Conservation (phyloP, 192 early-diverging fungal species). For the Gaertneriomyces semiglobifer region DNA sequence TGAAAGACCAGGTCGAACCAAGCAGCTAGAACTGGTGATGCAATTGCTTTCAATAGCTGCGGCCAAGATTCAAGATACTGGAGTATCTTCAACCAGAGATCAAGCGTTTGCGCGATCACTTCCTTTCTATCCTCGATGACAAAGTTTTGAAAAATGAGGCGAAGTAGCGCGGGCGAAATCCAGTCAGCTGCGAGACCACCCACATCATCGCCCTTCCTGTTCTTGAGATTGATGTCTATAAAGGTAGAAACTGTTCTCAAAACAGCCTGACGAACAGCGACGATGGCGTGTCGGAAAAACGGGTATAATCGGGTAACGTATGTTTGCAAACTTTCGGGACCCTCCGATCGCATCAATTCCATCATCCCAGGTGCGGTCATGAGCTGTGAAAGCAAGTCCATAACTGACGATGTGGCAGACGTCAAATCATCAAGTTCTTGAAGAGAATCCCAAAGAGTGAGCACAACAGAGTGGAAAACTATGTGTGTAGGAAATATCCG, state of each 20-base stretch:
- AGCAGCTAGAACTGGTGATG: slow-evolving; percentile 30
- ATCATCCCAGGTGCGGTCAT: slow-evolving; percentile 51
- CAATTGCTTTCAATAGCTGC: neutral
- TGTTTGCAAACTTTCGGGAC: slow-evolving; percentile 50
- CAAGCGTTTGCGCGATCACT: slow-evolving; percentile 54
- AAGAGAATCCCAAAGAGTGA: slow-evolving; percentile 84
- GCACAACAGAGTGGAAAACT: slow-evolving; percentile 67
- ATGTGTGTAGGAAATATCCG: slow-evolving; percentile 59
- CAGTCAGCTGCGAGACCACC: slow-evolving; percentile 22
- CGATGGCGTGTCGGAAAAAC: slow-evolving; percentile 93
- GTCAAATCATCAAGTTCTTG: slow-evolving; percentile 89
- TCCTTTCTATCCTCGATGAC: slow-evolving; percentile 78
- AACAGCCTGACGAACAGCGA: slow-evolving; percentile 77
- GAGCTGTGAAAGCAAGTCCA: slow-evolving; percentile 87
- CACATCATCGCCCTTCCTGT: neutral
- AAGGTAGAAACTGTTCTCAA: slow-evolving; percentile 77
- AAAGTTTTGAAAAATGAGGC: slow-evolving; percentile 87
- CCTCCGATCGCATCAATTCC: slow-evolving; percentile 29
- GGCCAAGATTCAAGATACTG: too few species aligned
- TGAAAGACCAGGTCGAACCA: slow-evolving; percentile 77
- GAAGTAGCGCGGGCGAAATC: slow-evolving; percentile 61
- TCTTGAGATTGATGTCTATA: slow-evolving; percentile 46
- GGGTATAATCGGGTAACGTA: slow-evolving; percentile 86
- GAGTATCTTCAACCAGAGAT: slow-evolving; percentile 60
- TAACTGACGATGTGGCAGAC: slow-evolving; percentile 83